Base-by-base conservation (phyloP, 192 early-diverging fungal genomes). In the Kappamyces sp. region DNA sequence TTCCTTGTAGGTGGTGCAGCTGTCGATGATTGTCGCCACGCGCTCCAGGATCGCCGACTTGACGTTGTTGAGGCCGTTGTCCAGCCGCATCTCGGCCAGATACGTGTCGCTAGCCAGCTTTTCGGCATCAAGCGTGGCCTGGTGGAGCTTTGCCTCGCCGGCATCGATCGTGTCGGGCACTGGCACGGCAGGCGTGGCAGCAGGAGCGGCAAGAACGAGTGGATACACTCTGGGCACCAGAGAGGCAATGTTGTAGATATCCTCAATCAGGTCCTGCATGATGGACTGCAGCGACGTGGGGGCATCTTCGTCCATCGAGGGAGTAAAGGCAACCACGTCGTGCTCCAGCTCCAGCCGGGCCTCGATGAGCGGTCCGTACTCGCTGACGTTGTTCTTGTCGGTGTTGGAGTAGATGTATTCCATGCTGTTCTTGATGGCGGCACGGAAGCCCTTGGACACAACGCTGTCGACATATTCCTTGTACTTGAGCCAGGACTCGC, bases 401-500 rank as follows among this genome's bases (percentile, higher is more conserved):
- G 79, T 85, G 58, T 84, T 85, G 40, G 74, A 66, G 8, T 72
- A 34, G n/a, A 85, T 61, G 57, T 84, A 85, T 6, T 80, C 77
- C 61, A 84, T 53, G 55, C 66, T 77, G 4, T 69, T 76, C 51
- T 76, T 80, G 42, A 84, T 75, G 5, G 74, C 70, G 31, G 52
- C 73, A 47, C 63, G 69, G 61, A 84, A 83, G 7, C 82, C 82
- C 51, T 83, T 75, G 7, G 62, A 42, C 2, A 84, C 82, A 8
- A 84, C 51, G 9, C 62, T 66, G 58, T 84, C 83, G 44, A 82
- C 64, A 55, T 76, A 83, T 13, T 69, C 61, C n/a, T 66, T 63
- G 66, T 85, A 85, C 10, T 66, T 53, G 9, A 34, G 31, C 83
- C 83, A 85, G 23, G 71, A 67, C 10, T 70, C 66, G 36, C 66